Conservation (phyloP, 2,329 filamentous ascomycete genomes). For the Aspergillus sp. region DNA sequence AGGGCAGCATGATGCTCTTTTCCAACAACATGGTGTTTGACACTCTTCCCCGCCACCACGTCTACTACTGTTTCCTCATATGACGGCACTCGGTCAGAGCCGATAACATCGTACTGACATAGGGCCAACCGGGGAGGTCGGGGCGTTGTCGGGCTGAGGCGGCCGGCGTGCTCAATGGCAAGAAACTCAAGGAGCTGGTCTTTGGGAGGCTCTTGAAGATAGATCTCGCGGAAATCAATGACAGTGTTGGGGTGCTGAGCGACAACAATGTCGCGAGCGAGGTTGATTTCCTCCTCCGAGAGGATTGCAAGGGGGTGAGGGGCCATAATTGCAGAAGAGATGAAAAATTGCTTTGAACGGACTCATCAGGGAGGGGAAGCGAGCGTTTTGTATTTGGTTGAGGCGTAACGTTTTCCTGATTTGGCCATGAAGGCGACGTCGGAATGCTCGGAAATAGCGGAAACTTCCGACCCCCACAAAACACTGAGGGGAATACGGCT, state of each 20-base stretch:
- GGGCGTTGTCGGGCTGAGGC: constrained; percentile 40
- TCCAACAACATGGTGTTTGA: constrained; percentile 48
- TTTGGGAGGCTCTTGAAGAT: constrained; percentile 52
- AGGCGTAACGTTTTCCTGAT: constrained; percentile 1
- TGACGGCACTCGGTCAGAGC: constrained; percentile 50
- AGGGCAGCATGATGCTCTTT: constrained; percentile 51
- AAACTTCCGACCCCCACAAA: background rate
- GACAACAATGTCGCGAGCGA: constrained; percentile 34
- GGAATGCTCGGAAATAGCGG: constrained; percentile 9
- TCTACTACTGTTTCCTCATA: constrained; percentile 58
- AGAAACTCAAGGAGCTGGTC: constrained; percentile 49
- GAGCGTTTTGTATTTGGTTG: background rate
- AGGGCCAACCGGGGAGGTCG: constrained; percentile 52
- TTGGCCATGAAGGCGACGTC: background rate
- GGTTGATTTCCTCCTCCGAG: constrained; percentile 33
- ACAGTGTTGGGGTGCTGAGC: constrained; percentile 30
- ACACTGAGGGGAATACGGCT: background rate
- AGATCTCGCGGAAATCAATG: constrained; percentile 52
- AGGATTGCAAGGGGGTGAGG: constrained; percentile 36
- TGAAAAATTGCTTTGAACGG: background rate
- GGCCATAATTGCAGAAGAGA: constrained; percentile 18
- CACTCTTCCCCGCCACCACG: constrained; percentile 41
- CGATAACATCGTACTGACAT: constrained; percentile 58
- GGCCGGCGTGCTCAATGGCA: constrained; percentile 48
- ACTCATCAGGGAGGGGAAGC: background rate